These are phyloP conservation scores for Phytophthora brassicae DNA, from an alignment of 352 stramenopile species.

Conservation along the genomic window DNA sequence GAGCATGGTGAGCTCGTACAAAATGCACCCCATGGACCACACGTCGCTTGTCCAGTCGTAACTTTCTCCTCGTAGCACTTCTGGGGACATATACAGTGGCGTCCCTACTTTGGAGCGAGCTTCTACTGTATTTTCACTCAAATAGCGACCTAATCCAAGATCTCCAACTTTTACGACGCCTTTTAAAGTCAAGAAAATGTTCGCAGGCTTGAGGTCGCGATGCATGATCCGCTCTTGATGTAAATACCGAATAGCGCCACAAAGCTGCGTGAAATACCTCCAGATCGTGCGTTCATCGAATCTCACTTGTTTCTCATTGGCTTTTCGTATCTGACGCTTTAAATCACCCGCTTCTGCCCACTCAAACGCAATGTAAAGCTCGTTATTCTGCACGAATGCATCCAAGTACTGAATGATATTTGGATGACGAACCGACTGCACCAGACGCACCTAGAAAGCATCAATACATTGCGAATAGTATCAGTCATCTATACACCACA, in stretches of 20 bases:
- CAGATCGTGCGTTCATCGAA: slow-evolving; percentile 94
- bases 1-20: slow-evolving; percentile 96
- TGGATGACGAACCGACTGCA: slow-evolving; percentile 87
- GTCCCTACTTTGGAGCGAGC: slow-evolving; percentile 92
- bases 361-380: slow-evolving; percentile 94
- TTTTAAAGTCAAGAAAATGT: slow-evolving; percentile 92
- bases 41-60: slow-evolving; percentile 97
- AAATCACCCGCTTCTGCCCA: slow-evolving; percentile 93
- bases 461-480: background rate
- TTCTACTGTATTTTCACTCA: slow-evolving; percentile 82
- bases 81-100: slow-evolving; percentile 94
- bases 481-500: background rate
- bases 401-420: slow-evolving; percentile 95
- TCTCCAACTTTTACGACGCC: slow-evolving; percentile 91
- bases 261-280: slow-evolving; percentile 93
- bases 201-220: slow-evolving; percentile 93
- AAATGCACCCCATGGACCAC: slow-evolving; percentile 94
- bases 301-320: slow-evolving; percentile 73
- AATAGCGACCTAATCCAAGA: slow-evolving; percentile 68
- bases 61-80: slow-evolving; percentile 91
- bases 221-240: slow-evolving; percentile 93
- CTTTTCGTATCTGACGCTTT: slow-evolving; percentile 92
- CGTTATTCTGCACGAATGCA: slow-evolving; percentile 88
- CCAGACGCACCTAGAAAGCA: slow-evolving; percentile 60
- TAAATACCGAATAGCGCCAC: slow-evolving; percentile 83